Base-by-base conservation (phyloP, 805 yeast species). In the Yamadazyma sp. region DNA sequence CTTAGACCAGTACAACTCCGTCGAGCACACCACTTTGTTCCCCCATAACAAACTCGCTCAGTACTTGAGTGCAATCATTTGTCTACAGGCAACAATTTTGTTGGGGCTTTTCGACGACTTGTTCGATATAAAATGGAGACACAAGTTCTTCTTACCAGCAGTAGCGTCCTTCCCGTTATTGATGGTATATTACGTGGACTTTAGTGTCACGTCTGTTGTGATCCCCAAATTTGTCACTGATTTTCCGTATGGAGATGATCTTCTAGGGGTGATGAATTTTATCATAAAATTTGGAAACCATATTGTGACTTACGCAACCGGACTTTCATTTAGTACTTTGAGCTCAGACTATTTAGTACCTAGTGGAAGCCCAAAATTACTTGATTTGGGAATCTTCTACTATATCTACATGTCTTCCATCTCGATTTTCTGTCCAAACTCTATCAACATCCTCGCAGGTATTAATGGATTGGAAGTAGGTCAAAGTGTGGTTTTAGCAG, bases 381-480 rank as follows among this genome's bases (percentile, higher is more conserved):
- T 93, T 12, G 93, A 93, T 59, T 66, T 93, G 40, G 95, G 96
- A 3, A 57, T 70, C 12, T 60, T 86, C 18, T 93, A 93, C 67
- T 93, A 93, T 58, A 64, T 65, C 10, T 93, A 93, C 65, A 93
- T 93, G 99, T 87, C 84, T 0, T 73, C 95, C 0, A 79, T 93
- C 41, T 83, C 95, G 2, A 91, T 93, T 26, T 93, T 93, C 55
- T 84, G 96, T 52, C 97, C 99, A 16, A 91, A 93, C 57, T 87
- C 97, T 8, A 89, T 93, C 59, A 93, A 93, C 57, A 93, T 93
- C 36, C 67, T 90, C 20, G 99, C 99, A 0, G 99, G 99, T 5
- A 78, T 93, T 32, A 93, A 93, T 59, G 99, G 99, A 0, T 69
- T 93, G 28, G 99, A 93, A 62, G 97, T 90, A 9, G 98, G 97